These are phyloP conservation scores for Parastagonospora nodorum DNA, from an alignment of 2,329 filamentous ascomycete genomes.

Conservation along the genomic window DNA sequence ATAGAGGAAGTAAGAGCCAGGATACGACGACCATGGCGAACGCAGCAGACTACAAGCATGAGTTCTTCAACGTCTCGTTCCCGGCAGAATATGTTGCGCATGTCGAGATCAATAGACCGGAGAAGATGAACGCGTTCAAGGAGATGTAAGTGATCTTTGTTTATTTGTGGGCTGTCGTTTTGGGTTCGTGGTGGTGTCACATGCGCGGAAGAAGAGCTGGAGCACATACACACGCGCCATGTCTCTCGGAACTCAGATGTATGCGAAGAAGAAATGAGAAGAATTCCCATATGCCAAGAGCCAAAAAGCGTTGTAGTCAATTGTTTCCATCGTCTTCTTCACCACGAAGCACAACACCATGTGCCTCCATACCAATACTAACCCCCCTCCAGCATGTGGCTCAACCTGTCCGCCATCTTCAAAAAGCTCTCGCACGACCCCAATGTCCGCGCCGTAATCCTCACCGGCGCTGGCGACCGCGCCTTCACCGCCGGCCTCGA, in stretches of 20 bases:
- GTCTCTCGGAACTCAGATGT: too few relatives aligned
- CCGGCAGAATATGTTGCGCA: conserved; percentile 79
- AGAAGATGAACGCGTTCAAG: conserved; percentile 87
- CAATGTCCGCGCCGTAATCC: conserved; percentile 74
- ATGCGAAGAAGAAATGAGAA: too few relatives aligned
- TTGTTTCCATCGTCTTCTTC: too few relatives aligned
- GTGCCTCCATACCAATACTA: too few relatives aligned
- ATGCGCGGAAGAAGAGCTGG: neutral
- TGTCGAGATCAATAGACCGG: conserved; percentile 85
- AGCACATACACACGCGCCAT: neutral
- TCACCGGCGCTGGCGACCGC: conserved; percentile 79
- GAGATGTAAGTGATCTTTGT: conserved; percentile 57
- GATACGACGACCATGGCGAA: conserved; percentile 27
- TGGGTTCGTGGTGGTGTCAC: too few relatives aligned
- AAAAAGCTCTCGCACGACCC: conserved; percentile 71
- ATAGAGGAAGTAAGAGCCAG: too few relatives aligned
- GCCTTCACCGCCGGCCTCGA: conserved; percentile 90
- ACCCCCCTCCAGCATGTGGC: conserved; percentile 69
- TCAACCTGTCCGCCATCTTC: conserved; percentile 77
- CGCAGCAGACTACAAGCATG: conserved; percentile 51
- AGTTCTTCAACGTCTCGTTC: conserved; percentile 75
- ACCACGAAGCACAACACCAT: too few relatives aligned
- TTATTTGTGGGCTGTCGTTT: neutral
- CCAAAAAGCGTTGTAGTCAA: too few relatives aligned
- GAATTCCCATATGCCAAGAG: too few relatives aligned